Conservation (phyloP, 768 basidiomycete species). For the button mushroom (Agaricus bisporus) region DNA sequence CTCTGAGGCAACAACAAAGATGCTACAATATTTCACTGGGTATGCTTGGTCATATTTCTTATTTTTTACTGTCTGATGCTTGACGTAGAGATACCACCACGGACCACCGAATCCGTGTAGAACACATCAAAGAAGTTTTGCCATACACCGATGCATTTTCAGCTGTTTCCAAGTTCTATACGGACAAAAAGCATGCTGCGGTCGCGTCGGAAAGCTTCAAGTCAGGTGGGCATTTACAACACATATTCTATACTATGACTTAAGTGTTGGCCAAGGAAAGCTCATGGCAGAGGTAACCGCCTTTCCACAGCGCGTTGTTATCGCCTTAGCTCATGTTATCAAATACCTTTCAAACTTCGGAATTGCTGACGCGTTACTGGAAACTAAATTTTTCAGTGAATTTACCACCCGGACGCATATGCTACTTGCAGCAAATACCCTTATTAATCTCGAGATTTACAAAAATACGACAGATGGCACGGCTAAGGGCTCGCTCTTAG, state of each 20-base stretch:
- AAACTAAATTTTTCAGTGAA: conserved; percentile 70
- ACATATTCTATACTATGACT: not conserved
- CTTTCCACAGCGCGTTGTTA: conserved; percentile 63
- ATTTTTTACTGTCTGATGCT: conserved; percentile 2
- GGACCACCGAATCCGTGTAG: conserved; percentile 49
- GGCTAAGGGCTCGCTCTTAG: conserved; percentile 70
- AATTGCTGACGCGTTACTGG: conserved; percentile 72
- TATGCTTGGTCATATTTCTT: conserved; percentile 20
- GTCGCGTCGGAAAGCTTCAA: conserved; percentile 38
- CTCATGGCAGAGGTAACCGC: conserved; percentile 56
- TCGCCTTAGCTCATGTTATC: conserved; percentile 70
- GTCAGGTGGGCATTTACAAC: conserved; percentile 29
- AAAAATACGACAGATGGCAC: conserved; percentile 81
- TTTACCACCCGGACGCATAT: conserved; percentile 79
- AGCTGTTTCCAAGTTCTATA: conserved; percentile 60
- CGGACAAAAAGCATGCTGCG: conserved; percentile 35
- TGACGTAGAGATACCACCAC: conserved; percentile 28
- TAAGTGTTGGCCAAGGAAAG: conserved; percentile 34
- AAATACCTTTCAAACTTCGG: conserved; percentile 67
- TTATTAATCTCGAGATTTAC: conserved; percentile 90
- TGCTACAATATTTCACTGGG: conserved; percentile 70
- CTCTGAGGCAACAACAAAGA: conserved; percentile 66
- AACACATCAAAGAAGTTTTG: conserved; percentile 50
- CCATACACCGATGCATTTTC: conserved; percentile 67
- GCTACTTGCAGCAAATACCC: conserved; percentile 83